phyloP scores from a whole-genome alignment of 2,329 filamentous ascomycete genomes.

The Huntiella abstrusa region DNA sequence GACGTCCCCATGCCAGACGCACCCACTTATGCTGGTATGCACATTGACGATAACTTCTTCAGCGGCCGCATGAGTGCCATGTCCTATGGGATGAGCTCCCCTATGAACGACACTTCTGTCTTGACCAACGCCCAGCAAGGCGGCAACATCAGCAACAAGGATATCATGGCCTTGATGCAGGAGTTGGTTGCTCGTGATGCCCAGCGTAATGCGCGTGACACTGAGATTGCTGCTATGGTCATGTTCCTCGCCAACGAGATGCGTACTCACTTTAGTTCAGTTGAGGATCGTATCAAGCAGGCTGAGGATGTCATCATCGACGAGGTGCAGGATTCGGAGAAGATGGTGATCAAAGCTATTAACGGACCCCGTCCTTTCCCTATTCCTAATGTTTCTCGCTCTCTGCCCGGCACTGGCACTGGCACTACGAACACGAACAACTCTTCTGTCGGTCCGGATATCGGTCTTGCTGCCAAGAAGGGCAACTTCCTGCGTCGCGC shows the following conservation, averaged over 20 bases:
- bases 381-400: constrained; percentile 26
- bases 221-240: constrained; percentile 84
- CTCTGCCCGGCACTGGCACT: constrained; percentile 26
- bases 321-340: constrained; percentile 72
- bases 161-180: constrained; percentile 95
- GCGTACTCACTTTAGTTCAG: constrained; percentile 87
- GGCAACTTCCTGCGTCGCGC: constrained; percentile 88
- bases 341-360: constrained; percentile 63
- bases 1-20: constrained; percentile 21
- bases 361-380: constrained; percentile 68
- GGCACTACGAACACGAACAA: constrained; percentile 13
- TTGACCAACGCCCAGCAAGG: constrained; percentile 38
- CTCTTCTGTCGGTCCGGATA: constrained; percentile 26
- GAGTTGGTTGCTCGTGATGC: constrained; percentile 95
- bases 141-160: constrained; percentile 84
- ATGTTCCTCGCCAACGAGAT: constrained; percentile 91
- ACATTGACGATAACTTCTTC: constrained; percentile 46
- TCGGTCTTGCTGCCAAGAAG: constrained; percentile 50
- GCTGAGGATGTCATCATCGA: constrained; percentile 81
- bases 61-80: constrained; percentile 63
- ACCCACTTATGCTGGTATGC: constrained; percentile 22
- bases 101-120: constrained; percentile 76
- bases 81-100: constrained; percentile 78
- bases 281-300: constrained; percentile 79
- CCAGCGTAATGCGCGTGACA: constrained; percentile 87